Evolutionary conservation across 2,329 filamentous ascomycete species (phyloP).

Genomic region (Talaromyces rugulosus): DNA sequence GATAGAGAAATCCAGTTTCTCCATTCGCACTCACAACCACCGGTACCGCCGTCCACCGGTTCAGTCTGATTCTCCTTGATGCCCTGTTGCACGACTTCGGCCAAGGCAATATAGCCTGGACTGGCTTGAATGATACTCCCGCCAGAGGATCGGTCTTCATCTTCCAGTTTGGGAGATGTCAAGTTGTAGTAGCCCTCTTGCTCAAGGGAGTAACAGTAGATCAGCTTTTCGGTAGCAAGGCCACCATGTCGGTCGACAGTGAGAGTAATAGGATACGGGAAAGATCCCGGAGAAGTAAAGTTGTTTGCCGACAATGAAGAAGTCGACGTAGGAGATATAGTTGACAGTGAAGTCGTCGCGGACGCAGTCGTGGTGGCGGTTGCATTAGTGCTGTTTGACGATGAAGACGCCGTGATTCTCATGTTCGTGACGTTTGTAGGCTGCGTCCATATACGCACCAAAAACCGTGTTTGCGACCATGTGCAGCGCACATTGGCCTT

Average conservation of each 20-base stretch:
- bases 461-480: slow-evolving; percentile 58
- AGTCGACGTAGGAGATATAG: neutral
- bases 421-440: slow-evolving; percentile 27
- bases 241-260: slow-evolving; percentile 60
- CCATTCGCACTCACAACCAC: slow-evolving; percentile 35
- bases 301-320: slow-evolving; percentile 35
- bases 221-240: slow-evolving; percentile 48
- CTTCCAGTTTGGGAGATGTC: slow-evolving; percentile 43
- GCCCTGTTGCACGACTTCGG: neutral
- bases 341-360: slow-evolving; percentile 13
- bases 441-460: slow-evolving; percentile 61
- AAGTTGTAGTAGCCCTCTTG: slow-evolving; percentile 43
- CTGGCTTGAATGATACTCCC: slow-evolving; percentile 51
- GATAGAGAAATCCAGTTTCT: slow-evolving; percentile 11
- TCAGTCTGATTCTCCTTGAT: slow-evolving; percentile 16
- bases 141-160: slow-evolving; percentile 51
- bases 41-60: slow-evolving; percentile 54
- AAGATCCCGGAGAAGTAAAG: slow-evolving; percentile 52
- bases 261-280: slow-evolving; percentile 59
- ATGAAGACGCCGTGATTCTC: slow-evolving; percentile 17
- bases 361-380: slow-evolving; percentile 17
- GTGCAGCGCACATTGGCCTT: slow-evolving; percentile 51
- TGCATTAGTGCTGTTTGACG: slow-evolving; percentile 7
- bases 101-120: slow-evolving; percentile 38
- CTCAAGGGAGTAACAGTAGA: slow-evolving; percentile 59